Evolutionary conservation across 1,284 basidiomycete genomes (phyloP), one percentile per base, ranked within the genome.

Genomic region (Neonothopanus nambi): DNA sequence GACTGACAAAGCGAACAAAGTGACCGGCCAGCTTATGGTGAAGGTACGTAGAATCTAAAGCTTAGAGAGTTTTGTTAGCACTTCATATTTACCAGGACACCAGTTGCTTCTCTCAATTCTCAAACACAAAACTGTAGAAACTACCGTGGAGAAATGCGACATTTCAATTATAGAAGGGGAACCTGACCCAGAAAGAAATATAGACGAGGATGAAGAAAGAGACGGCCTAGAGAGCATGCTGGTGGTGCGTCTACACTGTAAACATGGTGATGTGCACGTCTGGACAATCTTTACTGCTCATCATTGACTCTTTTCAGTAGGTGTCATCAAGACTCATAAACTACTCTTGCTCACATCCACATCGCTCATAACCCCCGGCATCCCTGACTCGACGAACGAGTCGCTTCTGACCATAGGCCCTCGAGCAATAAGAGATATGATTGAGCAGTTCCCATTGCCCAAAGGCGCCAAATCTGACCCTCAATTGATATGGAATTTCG

Each of bases 311-410:
- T 38, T 54, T 33, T 52, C 39, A 24, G 13, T 52, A 91, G 89
- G 88, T 48, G 82, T 92, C 51, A 69, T 89, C 20, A 92, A 91
- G 69, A 92, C 90, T 0, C 90, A 92, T 67, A 79, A 82, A 15
- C 70, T 92, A 12, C 72, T 84, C 17, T 70, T 92, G 20, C 74
- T 81, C 48, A 74, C 78, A 2, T 78, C 81, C 33, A 76, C 76
- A 2, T 75, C 80, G 13, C 74, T 86, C 30, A 73, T 86, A 60
- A 79, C 82, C 0, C 90, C 89, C 4, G 78, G 76, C 15, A 67
- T 80, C 9, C 81, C 82, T 6, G 79, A 84, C 44, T 65, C 74
- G 7, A 60, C 69, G 0, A 74, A 77, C 40, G 81, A 87, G 66
- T 88, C 86, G n/a, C 77, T 76, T 17, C 66, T 92, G 12, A 81